phyloP scores from a whole-genome alignment of 164 flowering plant genomes.

The grape (Vitis vinifera) region ASM3070453v1 NC_081820.1:22755001-22755500 shows the following conservation, averaged over 20 bases:
- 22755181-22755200: no score
- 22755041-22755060: no score
- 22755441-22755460: not conserved
- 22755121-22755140: no score
- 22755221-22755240: not conserved
- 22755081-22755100: no score
- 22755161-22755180: no score
- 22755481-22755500: not conserved
- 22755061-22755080: no score
- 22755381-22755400: not conserved
- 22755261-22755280: not conserved
- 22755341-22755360: conserved; percentile 95
- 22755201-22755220: no score
- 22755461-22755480: not conserved
- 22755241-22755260: not conserved
- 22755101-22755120: no score
- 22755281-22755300: conserved; percentile 44
- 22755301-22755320: conserved; percentile 87
- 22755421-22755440: not conserved
- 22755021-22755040: no score
- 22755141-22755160: no score
- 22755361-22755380: conserved; percentile 72
- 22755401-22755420: not conserved
- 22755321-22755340: conserved; percentile 89
- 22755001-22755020: no score